These are phyloP conservation scores for Hygrophorus pudorinus DNA, from an alignment of 768 basidiomycete species.

Conservation along the genomic window DNA sequence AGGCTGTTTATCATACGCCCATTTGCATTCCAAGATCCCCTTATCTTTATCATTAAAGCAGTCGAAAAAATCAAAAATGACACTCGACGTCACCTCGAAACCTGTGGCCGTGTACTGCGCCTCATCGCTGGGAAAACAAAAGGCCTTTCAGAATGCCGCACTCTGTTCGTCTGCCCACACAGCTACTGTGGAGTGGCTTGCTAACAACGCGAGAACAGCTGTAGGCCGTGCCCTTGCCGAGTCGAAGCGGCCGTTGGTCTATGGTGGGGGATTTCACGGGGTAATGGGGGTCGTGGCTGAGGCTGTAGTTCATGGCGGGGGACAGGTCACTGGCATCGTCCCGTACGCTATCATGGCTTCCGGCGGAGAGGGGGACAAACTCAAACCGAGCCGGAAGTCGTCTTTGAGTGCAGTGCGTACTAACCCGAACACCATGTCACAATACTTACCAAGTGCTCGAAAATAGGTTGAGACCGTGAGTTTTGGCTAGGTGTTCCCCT, in stretches of 20 bases:
- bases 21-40: not conserved
- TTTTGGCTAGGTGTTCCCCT: not conserved
- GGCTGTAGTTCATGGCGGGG: slow-evolving; percentile 54
- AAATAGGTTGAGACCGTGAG: slow-evolving; percentile 24
- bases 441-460: too few species aligned
- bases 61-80: not conserved
- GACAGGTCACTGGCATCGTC: slow-evolving; percentile 67
- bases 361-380: slow-evolving; percentile 65
- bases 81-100: slow-evolving; percentile 3
- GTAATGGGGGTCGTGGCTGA: slow-evolving; percentile 80
- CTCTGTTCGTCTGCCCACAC: slow-evolving; percentile 37
- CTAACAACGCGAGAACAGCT: slow-evolving; percentile 32
- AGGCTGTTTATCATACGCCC: too few species aligned
- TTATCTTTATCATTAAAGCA: not conserved
- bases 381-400: too few species aligned
- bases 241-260: slow-evolving; percentile 57
- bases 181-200: slow-evolving; percentile 1
- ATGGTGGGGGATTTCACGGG: slow-evolving; percentile 78
- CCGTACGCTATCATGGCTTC: slow-evolving; percentile 65
- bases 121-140: slow-evolving; percentile 54
- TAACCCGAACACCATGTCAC: too few species aligned
- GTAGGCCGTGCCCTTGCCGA: slow-evolving; percentile 64
- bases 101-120: slow-evolving; percentile 82
- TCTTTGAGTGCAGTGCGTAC: too few species aligned
- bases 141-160: slow-evolving; percentile 60